Evolutionary conservation across 129 eudicot genomes (phyloP), one percentile per base, ranked within the genome.

Genomic region (Lonicera japonica): DNA sequence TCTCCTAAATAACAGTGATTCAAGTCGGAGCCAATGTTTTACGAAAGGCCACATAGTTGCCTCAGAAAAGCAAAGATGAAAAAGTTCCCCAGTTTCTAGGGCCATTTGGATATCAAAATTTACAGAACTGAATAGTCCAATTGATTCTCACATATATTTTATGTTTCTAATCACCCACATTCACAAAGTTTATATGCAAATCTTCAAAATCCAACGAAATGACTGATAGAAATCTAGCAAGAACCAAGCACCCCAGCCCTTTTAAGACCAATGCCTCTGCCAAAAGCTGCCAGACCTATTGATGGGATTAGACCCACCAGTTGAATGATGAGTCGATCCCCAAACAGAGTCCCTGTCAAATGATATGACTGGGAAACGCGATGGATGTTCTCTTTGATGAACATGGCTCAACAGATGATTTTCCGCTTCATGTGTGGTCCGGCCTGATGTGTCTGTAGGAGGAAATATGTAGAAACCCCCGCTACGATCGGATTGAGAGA

Each of bases 211-310:
- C 22, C 56, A 60, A 70, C 65, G 57, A 75, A 63, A 60, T 56
- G 53, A 38, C 36, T 19, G 60, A 53, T 20, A 53, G 36, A n/a
- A 34, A 21, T 15, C 25, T 50, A 24, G 38, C 40, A 29, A 54
- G 8, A 43, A 55, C 60, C 40, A n/a, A 34, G 22, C 22, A 17
- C 40, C 61, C 21, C 50, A 34, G 40, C 60, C n/a, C 63, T 54
- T 64, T 46, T 69, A 80, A 29, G 71, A 73, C 79, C 79, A 53
- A 64, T 69, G 76, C 54, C 64, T 59, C 24, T 19, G 60, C 75
- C 75, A 62, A 63, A 62, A 54, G 58, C 15, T 45, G 38, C 64
- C 48, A 12, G 57, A 22, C 64, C 71, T 55, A 68, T 54, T 72
- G 67, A 52, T 56, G 61, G 66, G 40, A 67, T 70, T 60, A 18